These are phyloP conservation scores for Ottelia alismoides DNA, from an alignment of 106 monocot genomes.

Conservation along the genomic window DNA sequence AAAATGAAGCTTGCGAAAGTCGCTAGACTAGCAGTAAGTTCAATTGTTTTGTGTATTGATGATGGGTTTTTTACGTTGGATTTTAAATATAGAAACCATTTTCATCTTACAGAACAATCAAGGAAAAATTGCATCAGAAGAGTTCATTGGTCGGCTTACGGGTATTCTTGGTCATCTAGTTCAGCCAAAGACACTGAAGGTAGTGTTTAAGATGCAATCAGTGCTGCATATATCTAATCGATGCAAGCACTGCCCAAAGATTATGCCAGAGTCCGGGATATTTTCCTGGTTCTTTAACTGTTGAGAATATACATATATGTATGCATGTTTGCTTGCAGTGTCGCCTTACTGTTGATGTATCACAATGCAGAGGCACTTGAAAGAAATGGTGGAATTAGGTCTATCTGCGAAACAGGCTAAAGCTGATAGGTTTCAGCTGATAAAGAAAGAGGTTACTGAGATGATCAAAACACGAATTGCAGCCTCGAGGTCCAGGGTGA, in stretches of 20 bases:
- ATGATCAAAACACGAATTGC: conserved; percentile 69
- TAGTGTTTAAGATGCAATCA: too few species aligned
- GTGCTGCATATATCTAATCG: too few species aligned
- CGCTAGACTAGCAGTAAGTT: conserved; percentile 86
- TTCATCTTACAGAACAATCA: conserved; percentile 73
- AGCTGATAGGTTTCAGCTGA: conserved; percentile 57
- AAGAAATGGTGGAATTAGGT: conserved; percentile 84
- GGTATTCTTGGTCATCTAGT: conserved; percentile 84
- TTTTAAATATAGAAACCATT: too few species aligned
- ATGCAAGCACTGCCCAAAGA: too few species aligned
- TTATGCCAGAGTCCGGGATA: too few species aligned
- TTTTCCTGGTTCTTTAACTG: too few species aligned
- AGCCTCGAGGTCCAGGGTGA: conserved; percentile 49
- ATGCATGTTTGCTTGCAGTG: too few species aligned
- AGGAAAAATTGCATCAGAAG: conserved; percentile 68
- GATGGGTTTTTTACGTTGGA: too few species aligned
- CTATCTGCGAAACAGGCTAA: conserved; percentile 82
- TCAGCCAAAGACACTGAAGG: conserved; percentile 81
- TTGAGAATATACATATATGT: too few species aligned
- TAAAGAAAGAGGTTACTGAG: conserved; percentile 79
- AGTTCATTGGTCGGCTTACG: conserved; percentile 78
- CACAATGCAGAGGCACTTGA: conserved; percentile 96
- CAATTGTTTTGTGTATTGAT: too few species aligned
- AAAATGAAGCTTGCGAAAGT: conserved; percentile 95
- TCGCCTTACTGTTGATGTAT: too few species aligned